Evolutionary conservation across 2,329 filamentous ascomycete genomes (phyloP).

Genomic region (Nemania bipapillata): DNA sequence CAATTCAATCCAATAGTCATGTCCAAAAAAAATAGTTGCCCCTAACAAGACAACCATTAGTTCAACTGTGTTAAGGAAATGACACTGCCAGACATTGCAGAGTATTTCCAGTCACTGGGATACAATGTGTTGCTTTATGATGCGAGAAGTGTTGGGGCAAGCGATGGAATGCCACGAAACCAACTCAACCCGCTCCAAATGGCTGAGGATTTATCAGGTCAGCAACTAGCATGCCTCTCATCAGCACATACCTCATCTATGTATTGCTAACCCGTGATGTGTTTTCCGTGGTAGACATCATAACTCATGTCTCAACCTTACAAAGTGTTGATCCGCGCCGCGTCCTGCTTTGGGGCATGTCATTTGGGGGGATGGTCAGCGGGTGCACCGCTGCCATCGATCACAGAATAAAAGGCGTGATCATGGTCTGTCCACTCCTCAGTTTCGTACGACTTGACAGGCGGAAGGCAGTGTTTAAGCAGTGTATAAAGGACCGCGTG

Average conservation of each 20-base stretch:
- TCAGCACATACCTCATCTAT: no score
- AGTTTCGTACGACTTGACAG: background rate
- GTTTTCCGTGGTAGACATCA: background rate
- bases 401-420: slow-evolving; percentile 13
- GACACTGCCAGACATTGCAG: slow-evolving; percentile 39
- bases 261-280: no score
- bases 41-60: no score
- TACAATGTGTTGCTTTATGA: slow-evolving; percentile 46
- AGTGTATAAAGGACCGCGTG: slow-evolving; percentile 37
- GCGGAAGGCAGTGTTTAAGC: slow-evolving; percentile 34
- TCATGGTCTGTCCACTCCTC: slow-evolving; percentile 9
- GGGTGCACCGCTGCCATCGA: slow-evolving; percentile 41
- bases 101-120: slow-evolving; percentile 38
- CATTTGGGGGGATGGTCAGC: slow-evolving; percentile 39
- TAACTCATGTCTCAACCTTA: background rate
- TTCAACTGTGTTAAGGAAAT: slow-evolving; percentile 49
- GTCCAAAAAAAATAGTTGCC: no score
- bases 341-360: slow-evolving; percentile 44
- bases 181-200: slow-evolving; percentile 38
- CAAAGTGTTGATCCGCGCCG: slow-evolving; percentile 30
- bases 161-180: slow-evolving; percentile 42
- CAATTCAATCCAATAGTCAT: no score
- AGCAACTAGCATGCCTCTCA: no score
- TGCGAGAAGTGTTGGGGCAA: slow-evolving; percentile 40
- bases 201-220: slow-evolving; percentile 15